phyloP scores from a whole-genome alignment of 225 moss, liverwort and hornwort genomes.

The Asterella californica region DNA sequence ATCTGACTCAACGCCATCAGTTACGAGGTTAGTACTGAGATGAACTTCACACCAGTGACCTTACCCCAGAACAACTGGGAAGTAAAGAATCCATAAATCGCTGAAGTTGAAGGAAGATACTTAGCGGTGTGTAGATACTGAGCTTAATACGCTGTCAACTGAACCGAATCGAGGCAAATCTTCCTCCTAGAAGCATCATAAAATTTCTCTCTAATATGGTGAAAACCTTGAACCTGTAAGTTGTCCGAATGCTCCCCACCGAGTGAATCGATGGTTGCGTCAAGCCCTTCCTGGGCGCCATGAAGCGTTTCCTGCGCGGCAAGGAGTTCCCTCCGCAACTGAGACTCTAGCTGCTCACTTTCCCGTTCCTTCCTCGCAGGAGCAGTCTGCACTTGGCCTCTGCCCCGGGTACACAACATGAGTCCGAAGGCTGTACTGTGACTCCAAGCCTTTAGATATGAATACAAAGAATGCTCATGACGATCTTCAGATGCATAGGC shows the following conservation, averaged over 20 bases:
- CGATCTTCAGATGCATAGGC: background rate
- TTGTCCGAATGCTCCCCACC: background rate
- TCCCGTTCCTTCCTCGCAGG: slow-evolving; percentile 16
- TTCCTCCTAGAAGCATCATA: background rate
- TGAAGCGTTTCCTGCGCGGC: background rate
- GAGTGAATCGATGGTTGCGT: background rate
- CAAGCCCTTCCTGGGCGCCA: background rate
- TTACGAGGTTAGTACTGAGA: background rate
- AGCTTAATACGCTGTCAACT: background rate
- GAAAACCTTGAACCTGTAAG: background rate
- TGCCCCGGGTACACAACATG: slow-evolving; percentile 4
- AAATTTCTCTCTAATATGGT: background rate
- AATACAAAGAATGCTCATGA: background rate
- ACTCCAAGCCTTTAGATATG: background rate
- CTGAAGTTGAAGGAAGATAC: no score
- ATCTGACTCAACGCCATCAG: background rate
- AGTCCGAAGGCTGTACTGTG: background rate
- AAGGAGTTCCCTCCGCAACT: slow-evolving; percentile 3
- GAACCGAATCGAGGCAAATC: background rate
- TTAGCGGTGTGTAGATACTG: no score
- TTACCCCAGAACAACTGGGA: no score
- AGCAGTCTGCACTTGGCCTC: slow-evolving; percentile 25
- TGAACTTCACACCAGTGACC: no score
- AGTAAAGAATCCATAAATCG: no score
- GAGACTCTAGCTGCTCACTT: slow-evolving; percentile 12